Evolutionary conservation across 2,329 filamentous ascomycete genomes (phyloP).

Genomic region (Alternaria rosae): DNA sequence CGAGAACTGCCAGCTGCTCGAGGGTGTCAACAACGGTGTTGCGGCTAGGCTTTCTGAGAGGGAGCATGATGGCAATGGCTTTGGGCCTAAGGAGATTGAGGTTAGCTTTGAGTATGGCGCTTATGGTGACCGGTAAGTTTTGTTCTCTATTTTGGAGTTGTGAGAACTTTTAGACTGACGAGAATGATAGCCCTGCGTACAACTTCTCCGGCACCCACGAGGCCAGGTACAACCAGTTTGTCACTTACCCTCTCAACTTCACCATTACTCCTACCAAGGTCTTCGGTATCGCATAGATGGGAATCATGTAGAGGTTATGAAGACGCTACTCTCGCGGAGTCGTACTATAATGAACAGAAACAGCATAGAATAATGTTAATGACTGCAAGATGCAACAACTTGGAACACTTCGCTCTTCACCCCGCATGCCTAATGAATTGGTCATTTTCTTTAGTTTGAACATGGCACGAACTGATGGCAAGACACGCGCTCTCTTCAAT

Average conservation of each 20-base stretch:
- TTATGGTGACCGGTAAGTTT: neutral
- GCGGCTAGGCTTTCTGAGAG: constrained; percentile 19
- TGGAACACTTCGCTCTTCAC: neutral
- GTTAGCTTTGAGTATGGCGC: neutral
- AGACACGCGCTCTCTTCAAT: neutral
- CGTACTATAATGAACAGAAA: neutral
- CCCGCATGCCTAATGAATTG: neutral
- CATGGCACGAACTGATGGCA: neutral
- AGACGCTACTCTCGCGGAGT: neutral
- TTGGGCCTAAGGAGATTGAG: neutral
- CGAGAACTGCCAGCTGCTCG: constrained; percentile 16
- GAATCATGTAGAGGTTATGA: neutral
- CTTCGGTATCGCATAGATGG: neutral
- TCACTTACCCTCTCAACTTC: constrained; percentile 21
- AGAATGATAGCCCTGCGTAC: constrained; percentile 17
- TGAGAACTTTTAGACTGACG: no score
- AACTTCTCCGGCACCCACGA: constrained; percentile 26
- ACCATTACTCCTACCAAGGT: constrained; percentile 23
- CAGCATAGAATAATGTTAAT: neutral
- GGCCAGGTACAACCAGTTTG: constrained; percentile 25
- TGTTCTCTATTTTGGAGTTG: neutral
- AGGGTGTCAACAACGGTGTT: constrained; percentile 27
- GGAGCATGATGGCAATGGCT: neutral
- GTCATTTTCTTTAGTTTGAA: neutral
- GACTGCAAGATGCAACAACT: neutral